Evolutionary conservation across 2,329 filamentous ascomycete species (phyloP), one percentile per base, ranked within the genome.

Genomic region (Colletotrichum sp.): DNA sequence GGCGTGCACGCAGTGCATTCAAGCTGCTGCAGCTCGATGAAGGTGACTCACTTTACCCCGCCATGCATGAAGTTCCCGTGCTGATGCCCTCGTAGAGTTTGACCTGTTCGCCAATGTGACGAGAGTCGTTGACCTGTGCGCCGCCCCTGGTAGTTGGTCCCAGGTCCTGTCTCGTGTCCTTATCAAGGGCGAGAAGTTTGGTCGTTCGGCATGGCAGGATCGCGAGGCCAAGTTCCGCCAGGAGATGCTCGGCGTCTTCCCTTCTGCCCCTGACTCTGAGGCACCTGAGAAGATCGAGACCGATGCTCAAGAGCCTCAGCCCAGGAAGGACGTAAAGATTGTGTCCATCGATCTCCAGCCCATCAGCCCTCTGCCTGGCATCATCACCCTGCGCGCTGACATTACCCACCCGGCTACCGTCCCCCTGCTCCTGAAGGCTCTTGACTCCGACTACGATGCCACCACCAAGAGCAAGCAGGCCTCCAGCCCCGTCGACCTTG

Each of bases 381-480:
- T 99, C 83, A 95, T 94, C 44, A 98, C 95, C 13, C 90, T 99
- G 16, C 94, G 96, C 81, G 97, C 97, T 65, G 97, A 99, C 83
- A 99, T 99, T 80, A 99, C 97, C 10, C 97, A 99, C 84, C 96
- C 97, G 0, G 96, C 96, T 5, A 99, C 97, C 0, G 95, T 99
- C 36, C 96, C 96, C 9, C 91, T 98, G 6, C 91, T 99, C 24
- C 91, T 99, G 28, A 92, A 93, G 78, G 96, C 96, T 2, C 89
- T 99, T 26, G 96, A 98, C 80, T 92, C 95, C 3, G 91, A 92
- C 57, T 91, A 92, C 78, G 90, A 93, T 68, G 82, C 88, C 4
- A 83, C 83, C 24, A 83, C 84, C 5, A 83, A 81, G 71, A 87
- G 79, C 80, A 82, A 78, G 18, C 89, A 92, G 79, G 91, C 94